These are phyloP conservation scores for Malassezia obtusa DNA, from an alignment of 1,284 basidiomycete genomes.

Conservation along the genomic window DNA sequence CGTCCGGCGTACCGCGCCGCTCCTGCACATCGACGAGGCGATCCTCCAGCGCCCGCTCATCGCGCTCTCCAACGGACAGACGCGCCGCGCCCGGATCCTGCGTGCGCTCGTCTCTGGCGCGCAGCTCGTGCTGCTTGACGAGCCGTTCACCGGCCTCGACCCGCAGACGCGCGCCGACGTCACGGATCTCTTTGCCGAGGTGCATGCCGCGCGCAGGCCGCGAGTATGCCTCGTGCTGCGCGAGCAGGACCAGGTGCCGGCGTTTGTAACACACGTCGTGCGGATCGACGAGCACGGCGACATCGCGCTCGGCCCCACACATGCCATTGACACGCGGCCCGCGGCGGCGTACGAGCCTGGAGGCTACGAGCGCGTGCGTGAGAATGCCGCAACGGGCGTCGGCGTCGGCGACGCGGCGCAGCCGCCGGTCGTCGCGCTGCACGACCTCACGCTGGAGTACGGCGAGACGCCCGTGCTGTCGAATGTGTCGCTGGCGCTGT, in stretches of 20 bases:
- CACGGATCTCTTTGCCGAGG: constrained; percentile 51
- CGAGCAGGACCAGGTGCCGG: constrained; percentile 68
- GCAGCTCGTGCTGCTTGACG: constrained; percentile 52
- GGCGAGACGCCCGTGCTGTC: constrained; percentile 55
- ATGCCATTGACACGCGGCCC: neutral
- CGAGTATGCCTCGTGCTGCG: constrained; percentile 69
- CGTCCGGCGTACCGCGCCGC: constrained; percentile 25
- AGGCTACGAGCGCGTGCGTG: constrained; percentile 14
- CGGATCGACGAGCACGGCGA: constrained; percentile 53
- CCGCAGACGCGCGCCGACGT: constrained; percentile 18
- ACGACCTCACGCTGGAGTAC: constrained; percentile 65
- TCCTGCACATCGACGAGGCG: constrained; percentile 25
- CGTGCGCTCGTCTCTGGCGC: constrained; percentile 61
- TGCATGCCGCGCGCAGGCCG: constrained; percentile 53
- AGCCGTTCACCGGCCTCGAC: constrained; percentile 32
- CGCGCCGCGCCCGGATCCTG: constrained; percentile 70
- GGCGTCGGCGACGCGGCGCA: constrained; percentile 22
- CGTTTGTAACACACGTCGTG: constrained; percentile 69
- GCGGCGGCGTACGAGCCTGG: constrained; percentile 4
- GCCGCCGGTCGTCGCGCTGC: constrained; percentile 57
- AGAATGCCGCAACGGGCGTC: constrained; percentile 6
- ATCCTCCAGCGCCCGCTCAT: constrained; percentile 34
- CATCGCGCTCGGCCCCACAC: constrained; percentile 51
- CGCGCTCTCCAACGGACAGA: constrained; percentile 84
- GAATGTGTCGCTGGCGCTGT: constrained; percentile 22